These are phyloP conservation scores for Plasmodium inui DNA, from an alignment of 169 alveolate species.

Conservation along the genomic window DNA sequence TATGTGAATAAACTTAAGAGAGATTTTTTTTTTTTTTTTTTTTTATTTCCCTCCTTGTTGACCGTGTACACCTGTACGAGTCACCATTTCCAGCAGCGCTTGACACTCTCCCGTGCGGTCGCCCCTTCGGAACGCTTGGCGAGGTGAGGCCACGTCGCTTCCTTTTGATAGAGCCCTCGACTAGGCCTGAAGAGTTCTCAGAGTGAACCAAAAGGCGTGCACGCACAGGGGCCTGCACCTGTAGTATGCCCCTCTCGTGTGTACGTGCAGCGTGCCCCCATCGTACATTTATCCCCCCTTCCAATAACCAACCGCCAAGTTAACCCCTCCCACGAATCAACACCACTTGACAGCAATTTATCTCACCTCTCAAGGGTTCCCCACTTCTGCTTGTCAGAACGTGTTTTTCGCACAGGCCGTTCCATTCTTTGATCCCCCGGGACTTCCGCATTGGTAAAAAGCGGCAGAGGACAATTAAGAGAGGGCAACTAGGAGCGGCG, in stretches of 20 bases:
- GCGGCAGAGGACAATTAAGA: neutral
- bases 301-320: neutral
- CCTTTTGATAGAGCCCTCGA: neutral
- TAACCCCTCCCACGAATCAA: neutral
- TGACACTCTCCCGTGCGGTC: neutral
- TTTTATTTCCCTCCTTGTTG: neutral
- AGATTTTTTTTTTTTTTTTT: neutral
- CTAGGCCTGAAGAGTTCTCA: neutral
- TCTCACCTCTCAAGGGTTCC: neutral
- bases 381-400: neutral
- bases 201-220: neutral
- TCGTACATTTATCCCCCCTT: neutral
- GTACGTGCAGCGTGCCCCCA: neutral
- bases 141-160: neutral
- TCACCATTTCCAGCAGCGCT: conserved; percentile 2
- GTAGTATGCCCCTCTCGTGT: neutral
- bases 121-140: neutral
- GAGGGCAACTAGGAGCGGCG: neutral
- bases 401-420: neutral
- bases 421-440: neutral
- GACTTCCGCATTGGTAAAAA: neutral
- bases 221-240: neutral
- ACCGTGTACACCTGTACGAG: neutral
- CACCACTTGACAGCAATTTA: neutral
- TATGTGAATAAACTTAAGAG: neutral